These are phyloP conservation scores for Sugiyamaella pinicola DNA, from an alignment of 1,139 yeast genomes.

Conservation along the genomic window DNA sequence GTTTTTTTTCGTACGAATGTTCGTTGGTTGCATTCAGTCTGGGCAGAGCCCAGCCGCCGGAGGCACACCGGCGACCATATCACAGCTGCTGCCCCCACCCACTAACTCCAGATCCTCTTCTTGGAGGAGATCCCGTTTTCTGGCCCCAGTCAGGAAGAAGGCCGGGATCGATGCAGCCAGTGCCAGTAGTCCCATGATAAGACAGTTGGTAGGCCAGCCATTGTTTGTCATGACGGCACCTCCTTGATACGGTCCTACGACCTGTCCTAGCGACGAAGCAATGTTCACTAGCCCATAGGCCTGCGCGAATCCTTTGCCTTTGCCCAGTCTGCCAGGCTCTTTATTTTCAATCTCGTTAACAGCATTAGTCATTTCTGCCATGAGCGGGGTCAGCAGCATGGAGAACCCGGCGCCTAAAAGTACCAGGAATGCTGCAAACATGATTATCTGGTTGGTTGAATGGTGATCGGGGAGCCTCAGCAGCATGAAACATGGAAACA, in stretches of 20 bases:
- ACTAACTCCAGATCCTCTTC: background rate
- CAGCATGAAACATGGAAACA: slow-evolving; percentile 36
- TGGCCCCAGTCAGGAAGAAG: slow-evolving; percentile 37
- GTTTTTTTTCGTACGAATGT: too few relatives aligned
- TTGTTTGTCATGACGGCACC: slow-evolving; percentile 34
- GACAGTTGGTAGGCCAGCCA: slow-evolving; percentile 38
- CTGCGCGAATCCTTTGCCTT: slow-evolving; percentile 42
- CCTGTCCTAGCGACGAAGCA: slow-evolving; percentile 40
- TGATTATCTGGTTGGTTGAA: slow-evolving; percentile 35
- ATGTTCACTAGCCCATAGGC: slow-evolving; percentile 44
- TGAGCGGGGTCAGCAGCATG: slow-evolving; percentile 35
- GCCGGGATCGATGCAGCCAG: slow-evolving; percentile 35
- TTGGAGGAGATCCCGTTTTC: background rate
- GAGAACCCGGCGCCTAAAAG: slow-evolving; percentile 37
- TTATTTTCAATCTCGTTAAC: slow-evolving; percentile 34
- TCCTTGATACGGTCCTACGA: slow-evolving; percentile 43
- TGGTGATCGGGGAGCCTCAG: slow-evolving; percentile 38
- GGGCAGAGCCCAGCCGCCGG: too few relatives aligned
- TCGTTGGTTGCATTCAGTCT: too few relatives aligned
- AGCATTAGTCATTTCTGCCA: slow-evolving; percentile 40
- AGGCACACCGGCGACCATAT: too few relatives aligned
- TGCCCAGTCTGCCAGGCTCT: slow-evolving; percentile 41
- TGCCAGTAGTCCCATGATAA: slow-evolving; percentile 37
- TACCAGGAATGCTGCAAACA: slow-evolving; percentile 38
- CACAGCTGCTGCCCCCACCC: background rate